Percentiles rank a stretch among this genome's conserved stretches.
These are phyloP conservation scores for Exobasidium cylindrosporum DNA, from an alignment of 1,284 basidiomycete genomes.

Conservation along the genomic window DNA sequence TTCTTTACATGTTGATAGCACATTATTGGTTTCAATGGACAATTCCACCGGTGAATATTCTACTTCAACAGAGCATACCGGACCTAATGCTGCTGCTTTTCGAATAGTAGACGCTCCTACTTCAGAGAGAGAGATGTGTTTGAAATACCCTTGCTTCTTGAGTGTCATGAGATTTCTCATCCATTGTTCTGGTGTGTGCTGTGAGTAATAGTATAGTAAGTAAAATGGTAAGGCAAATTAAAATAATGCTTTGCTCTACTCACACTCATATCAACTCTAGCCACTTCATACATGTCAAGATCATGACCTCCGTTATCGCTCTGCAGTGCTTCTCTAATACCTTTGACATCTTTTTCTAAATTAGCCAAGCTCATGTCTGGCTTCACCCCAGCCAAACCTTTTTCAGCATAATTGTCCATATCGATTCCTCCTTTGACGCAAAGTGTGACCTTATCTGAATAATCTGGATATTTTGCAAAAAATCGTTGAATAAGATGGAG, in stretches of 20 bases:
- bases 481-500: constrained; percentile 59
- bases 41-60: constrained; percentile 66
- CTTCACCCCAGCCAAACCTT: constrained; percentile 27
- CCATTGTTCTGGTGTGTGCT: constrained; percentile 18
- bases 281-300: constrained; percentile 42
- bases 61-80: constrained; percentile 64
- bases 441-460: constrained; percentile 61
- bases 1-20: constrained; percentile 57
- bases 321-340: constrained; percentile 29
- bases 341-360: constrained; percentile 29
- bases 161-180: constrained; percentile 36
- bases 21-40: constrained; percentile 58
- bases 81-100: constrained; percentile 29
- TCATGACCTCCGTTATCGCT: constrained; percentile 36
- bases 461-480: constrained; percentile 62
- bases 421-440: constrained; percentile 60
- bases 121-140: constrained; percentile 45
- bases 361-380: constrained; percentile 24
- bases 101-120: constrained; percentile 36
- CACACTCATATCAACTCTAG: constrained; percentile 27
- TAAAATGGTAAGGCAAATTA: neutral
- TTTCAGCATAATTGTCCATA: constrained; percentile 15
- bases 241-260: too few species aligned
- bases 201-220: neutral
- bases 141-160: constrained; percentile 40